Evolutionary conservation across 257 asterid species (phyloP), one percentile per base, ranked within the genome.

Genomic region (Solanum peruvianum): DNA sequence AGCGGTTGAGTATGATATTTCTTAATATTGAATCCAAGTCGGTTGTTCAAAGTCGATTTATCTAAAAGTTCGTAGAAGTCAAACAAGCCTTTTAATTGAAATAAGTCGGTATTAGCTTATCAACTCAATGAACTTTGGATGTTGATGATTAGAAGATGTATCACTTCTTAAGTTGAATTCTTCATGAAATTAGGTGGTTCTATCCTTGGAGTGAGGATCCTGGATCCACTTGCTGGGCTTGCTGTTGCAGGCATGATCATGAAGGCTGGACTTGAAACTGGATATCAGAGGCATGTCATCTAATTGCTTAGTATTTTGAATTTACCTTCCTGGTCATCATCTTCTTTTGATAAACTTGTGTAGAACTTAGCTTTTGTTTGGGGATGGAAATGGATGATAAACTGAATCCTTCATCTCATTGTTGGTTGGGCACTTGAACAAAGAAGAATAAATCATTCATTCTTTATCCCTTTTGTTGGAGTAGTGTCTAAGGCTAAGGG

Each of bases 181-280:
- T 81, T 77, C 35, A 86, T 89, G 86, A 85, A 52, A 84, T 83
- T 88, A 97, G 99, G 99, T 87, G 99, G 99, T 86, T 91, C 99
- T 78, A 89, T 96, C 87, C 96, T 97, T 86, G 99, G 99, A 87
- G 94, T 94, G 89, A 92, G 93, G 89, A 88, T 96, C 90, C 92
- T 97, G 47, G 99, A 97, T 92, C 99, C 99, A 88, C 95, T 96
- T 87, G 99, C 99, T 86, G 99, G 99, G 87, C 93, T 97, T 60
- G 86, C 96, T 73, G 99, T 97, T 86, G 95, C 99, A 31, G 98
- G 94, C 82, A 94, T 97, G 99, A 97, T 97, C 81, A 92, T 96
- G 33, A 97, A 93, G 91, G 99, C 98, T 60, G 99, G 99, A 83
- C 90, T 97, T 90, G 94, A 94, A 91, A 90, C 94, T 91, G 99